Conservation (phyloP, 208 protist species). For the Acanthamoeba divionensis region DNA sequence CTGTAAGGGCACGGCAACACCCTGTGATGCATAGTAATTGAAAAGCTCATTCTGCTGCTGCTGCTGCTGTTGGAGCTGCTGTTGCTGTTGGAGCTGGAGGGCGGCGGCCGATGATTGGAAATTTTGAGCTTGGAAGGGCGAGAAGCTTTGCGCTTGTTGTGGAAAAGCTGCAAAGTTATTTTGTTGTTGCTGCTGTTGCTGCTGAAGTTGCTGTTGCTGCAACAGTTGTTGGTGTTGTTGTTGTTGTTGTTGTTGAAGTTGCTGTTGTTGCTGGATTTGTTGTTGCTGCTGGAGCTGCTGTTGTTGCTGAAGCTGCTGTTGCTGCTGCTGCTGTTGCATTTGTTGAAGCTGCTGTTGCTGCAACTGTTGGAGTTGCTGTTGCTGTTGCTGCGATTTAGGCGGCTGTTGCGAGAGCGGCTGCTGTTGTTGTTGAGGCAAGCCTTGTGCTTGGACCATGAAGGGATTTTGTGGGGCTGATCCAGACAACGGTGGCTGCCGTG, state of each 20-base stretch:
- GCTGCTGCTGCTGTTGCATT: not conserved
- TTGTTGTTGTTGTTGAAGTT: not conserved
- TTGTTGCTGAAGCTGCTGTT: not conserved
- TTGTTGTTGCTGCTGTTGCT: constrained; percentile 11
- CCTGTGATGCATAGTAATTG: not conserved
- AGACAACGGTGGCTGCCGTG: not conserved
- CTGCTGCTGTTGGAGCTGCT: not conserved
- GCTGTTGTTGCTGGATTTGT: not conserved
- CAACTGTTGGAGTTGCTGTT: not conserved
- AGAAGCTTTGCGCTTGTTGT: too few species aligned
- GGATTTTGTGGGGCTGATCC: too few species aligned
- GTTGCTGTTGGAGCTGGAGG: too few species aligned
- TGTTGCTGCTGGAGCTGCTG: not conserved
- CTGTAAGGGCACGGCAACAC: not conserved
- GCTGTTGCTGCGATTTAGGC: not conserved
- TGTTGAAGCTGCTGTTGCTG: not conserved
- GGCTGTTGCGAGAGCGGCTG: not conserved
- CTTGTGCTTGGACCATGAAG: too few species aligned
- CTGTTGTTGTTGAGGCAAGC: too few species aligned
- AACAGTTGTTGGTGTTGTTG: not conserved
- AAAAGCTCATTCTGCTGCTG: not conserved
- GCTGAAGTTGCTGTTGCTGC: not conserved
- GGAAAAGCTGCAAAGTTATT: too few species aligned
- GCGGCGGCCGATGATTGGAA: too few species aligned
- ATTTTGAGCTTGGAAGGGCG: too few species aligned